phyloP scores from a whole-genome alignment of 805 yeast species.

The Saccharomycopsis fermentans region DNA sequence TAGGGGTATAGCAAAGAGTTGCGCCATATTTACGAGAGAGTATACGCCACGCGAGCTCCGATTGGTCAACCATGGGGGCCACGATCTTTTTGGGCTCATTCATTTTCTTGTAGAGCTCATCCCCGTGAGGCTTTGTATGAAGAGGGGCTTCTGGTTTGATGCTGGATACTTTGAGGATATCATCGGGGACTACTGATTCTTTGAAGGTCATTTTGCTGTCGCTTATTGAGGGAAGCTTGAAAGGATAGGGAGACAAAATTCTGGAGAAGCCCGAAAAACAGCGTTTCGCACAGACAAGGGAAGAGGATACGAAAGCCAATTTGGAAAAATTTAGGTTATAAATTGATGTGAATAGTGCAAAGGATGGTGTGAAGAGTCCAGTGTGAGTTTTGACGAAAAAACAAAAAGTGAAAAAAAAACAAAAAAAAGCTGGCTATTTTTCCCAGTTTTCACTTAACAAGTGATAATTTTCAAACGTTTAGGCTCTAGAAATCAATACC shows the following conservation, averaged over 20 bases:
- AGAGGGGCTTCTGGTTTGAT: neutral
- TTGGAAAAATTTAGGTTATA: neutral
- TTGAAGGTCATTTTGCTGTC: neutral
- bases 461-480: too few relatives aligned
- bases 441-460: too few relatives aligned
- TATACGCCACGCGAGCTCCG: conserved; percentile 91
- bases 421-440: too few relatives aligned
- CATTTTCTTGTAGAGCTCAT: conserved; percentile 5
- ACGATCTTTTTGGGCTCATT: conserved; percentile 66
- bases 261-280: neutral
- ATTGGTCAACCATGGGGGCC: conserved; percentile 98
- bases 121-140: conserved; percentile 3
- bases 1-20: conserved; percentile 88
- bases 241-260: neutral
- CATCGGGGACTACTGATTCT: neutral
- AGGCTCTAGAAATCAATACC: too few relatives aligned
- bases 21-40: conserved; percentile 86
- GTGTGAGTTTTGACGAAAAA: too few relatives aligned
- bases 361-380: too few relatives aligned
- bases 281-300: neutral
- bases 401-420: too few relatives aligned
- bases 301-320: neutral
- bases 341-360: neutral
- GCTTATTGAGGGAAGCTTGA: neutral
- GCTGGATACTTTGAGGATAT: neutral